Base-by-base conservation (phyloP, 2,329 filamentous ascomycete genomes). In the Penicillium nordicum region DNA sequence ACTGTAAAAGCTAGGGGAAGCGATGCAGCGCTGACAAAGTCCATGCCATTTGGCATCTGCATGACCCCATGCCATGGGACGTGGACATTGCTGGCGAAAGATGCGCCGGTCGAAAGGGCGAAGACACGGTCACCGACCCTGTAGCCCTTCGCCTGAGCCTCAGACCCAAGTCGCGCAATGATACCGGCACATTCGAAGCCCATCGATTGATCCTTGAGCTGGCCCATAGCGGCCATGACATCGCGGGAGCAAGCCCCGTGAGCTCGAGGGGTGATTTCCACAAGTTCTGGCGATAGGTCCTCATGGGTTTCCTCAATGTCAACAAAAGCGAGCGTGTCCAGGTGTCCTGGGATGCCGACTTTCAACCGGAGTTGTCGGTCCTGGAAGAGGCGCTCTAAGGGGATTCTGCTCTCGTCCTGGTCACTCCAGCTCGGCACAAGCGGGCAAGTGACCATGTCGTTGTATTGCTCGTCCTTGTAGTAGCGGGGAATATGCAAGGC, bases 301-400 rank as follows among this genome's bases (percentile, higher is more conserved):
- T 4, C 29, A 30, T 11, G 29, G 29, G 5, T 29, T 11, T 30
- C 32, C 9, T 40, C 23, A 1, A 29, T 41, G 25, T 53, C 55
- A 30, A 25, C 30, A 11, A 46, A 58, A 1, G 46, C 46, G 4
- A 58, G 12, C 14, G 49, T 57, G 7, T 48, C 48, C 21, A 57
- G 16, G 42, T 44, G 42, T 2, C 42, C 42, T 5, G 42, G 42
- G 42, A 44, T 29, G 7, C 42, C 42, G 25, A 44, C 42, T 5
- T 44, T 0, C 16, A 44, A 5, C 16, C 27, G 42, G 1, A 44
- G 42, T 44, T 3, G 25, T 5, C 42, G 42, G 42, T 29, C 5
- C 25, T 44, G 42, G 42, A 44, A 44, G 3, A 44, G 25, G 25
- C 3, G 25, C 5, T 30, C 42, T 11, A 44, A 11, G 25, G 42